Percentiles rank a stretch among this genome's conserved stretches.
Evolutionary conservation across 176 grass and related monocot species (phyloP).

Genomic region (Alloteropsis semialata): DNA sequence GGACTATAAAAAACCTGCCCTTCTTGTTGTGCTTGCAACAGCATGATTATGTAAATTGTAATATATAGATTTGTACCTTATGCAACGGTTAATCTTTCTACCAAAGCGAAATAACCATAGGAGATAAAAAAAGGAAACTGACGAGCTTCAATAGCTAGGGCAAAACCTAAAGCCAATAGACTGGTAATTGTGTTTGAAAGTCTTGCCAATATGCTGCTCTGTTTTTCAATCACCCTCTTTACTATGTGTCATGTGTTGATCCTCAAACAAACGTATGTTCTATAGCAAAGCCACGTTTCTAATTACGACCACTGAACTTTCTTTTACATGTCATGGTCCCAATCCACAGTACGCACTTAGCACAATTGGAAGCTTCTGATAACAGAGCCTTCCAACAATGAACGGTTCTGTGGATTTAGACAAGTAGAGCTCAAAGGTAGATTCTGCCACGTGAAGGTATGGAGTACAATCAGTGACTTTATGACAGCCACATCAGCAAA

Average conservation of each 20-base stretch:
- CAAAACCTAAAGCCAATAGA: too few relatives aligned
- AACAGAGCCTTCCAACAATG: not conserved
- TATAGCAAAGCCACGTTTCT: slow-evolving; percentile 12
- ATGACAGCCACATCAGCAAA: slow-evolving; percentile 1
- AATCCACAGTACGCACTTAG: not conserved
- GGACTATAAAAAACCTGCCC: too few relatives aligned
- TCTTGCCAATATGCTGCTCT: slow-evolving; percentile 4
- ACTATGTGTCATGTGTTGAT: slow-evolving; percentile 7
- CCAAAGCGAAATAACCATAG: too few relatives aligned
- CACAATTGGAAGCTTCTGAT: not conserved
- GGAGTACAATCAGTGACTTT: not conserved
- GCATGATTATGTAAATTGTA: not conserved
- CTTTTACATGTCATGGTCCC: not conserved
- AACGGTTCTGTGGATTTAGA: slow-evolving; percentile 10
- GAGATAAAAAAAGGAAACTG: too few relatives aligned
- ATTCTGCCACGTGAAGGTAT: slow-evolving; percentile 4
- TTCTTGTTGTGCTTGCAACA: too few relatives aligned
- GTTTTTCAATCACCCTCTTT: not conserved
- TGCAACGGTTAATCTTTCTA: too few relatives aligned
- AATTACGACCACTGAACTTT: not conserved
- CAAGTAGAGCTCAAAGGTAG: slow-evolving; percentile 7
- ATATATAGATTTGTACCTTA: not conserved
- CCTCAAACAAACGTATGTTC: slow-evolving; percentile 13
- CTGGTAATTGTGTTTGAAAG: not conserved
- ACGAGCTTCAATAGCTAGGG: too few relatives aligned